Conservation (phyloP, 345 rosid genomes). For the Populus tremula region DNA sequence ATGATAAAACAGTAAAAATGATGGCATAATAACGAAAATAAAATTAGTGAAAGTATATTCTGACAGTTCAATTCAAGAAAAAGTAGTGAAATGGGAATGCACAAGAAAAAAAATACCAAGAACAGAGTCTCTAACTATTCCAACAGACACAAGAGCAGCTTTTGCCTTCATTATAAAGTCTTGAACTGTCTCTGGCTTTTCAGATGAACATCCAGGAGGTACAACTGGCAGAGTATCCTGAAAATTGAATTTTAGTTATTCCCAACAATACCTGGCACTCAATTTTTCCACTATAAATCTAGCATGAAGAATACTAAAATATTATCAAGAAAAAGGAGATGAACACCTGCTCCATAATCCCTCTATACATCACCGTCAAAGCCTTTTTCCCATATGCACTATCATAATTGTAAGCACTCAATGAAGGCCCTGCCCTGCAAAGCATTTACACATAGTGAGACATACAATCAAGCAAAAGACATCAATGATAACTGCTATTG, state of each 20-base stretch:
- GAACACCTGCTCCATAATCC: constrained; percentile 90
- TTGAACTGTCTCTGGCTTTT: constrained; percentile 73
- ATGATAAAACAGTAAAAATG: neutral
- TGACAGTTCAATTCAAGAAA: neutral
- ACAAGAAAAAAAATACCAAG: constrained; percentile 45
- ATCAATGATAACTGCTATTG: neutral
- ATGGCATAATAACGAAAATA: neutral
- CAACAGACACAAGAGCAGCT: constrained; percentile 97
- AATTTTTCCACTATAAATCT: neutral
- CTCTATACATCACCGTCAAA: constrained; percentile 89
- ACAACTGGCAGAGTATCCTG: constrained; percentile 90
- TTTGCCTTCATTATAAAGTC: constrained; percentile 81
- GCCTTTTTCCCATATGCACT: constrained; percentile 88
- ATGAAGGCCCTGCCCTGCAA: constrained; percentile 88
- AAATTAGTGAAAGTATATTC: neutral
- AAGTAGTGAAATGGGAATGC: neutral
- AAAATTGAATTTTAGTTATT: constrained; percentile 35
- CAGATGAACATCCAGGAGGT: constrained; percentile 92
- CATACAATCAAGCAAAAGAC: constrained; percentile 6
- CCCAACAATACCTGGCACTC: constrained; percentile 18
- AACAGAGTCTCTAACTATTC: constrained; percentile 89
- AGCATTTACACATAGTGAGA: constrained; percentile 22
- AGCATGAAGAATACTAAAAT: neutral
- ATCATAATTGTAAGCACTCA: constrained; percentile 97
- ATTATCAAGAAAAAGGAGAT: constrained; percentile 11